Percentiles rank a stretch among this genome's conserved stretches.
Evolutionary conservation across 345 rosid species (phyloP).

Genomic region (Aquilaria sinensis): DNA sequence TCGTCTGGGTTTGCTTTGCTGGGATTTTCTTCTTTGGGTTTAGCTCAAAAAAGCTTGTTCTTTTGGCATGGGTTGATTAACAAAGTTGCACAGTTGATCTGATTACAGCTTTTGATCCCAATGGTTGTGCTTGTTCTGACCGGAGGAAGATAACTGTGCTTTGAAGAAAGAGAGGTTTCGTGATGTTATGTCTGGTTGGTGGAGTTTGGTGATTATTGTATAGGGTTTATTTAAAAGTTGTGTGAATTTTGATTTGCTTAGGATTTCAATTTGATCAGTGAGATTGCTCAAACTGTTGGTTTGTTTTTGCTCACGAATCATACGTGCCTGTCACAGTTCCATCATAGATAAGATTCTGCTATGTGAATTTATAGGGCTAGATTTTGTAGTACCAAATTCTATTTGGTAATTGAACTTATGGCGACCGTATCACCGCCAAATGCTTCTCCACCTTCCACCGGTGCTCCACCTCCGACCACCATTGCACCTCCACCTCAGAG

Average conservation of each 20-base stretch:
- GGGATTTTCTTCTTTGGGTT: slow-evolving; percentile 21
- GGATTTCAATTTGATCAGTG: slow-evolving; percentile 1
- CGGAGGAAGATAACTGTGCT: slow-evolving; percentile 17
- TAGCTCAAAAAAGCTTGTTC: not conserved
- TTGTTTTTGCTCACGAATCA: not conserved
- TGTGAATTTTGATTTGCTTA: slow-evolving; percentile 13
- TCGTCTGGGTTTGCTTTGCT: slow-evolving; percentile 23
- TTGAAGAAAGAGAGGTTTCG: slow-evolving; percentile 31
- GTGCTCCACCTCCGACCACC: slow-evolving; percentile 25
- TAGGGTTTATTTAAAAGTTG: slow-evolving; percentile 14
- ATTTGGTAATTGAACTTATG: slow-evolving; percentile 34
- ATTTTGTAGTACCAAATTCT: not conserved
- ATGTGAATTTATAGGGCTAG: slow-evolving; percentile 12
- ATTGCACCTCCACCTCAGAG: slow-evolving; percentile 23
- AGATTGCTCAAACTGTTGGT: slow-evolving; percentile 9
- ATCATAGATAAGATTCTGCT: slow-evolving; percentile 9
- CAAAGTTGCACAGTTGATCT: not conserved
- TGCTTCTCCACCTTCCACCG: slow-evolving; percentile 25
- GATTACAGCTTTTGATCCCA: slow-evolving; percentile 9
- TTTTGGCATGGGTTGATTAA: slow-evolving; percentile 8
- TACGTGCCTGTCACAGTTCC: not conserved
- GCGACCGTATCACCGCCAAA: slow-evolving; percentile 50
- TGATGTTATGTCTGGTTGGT: slow-evolving; percentile 33
- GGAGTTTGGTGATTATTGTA: slow-evolving; percentile 36
- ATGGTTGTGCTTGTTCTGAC: slow-evolving; percentile 5